Evolutionary conservation across 257 asterid species (phyloP), one percentile per base, ranked within the genome.

Genomic region (Ilex aquifolium): DNA sequence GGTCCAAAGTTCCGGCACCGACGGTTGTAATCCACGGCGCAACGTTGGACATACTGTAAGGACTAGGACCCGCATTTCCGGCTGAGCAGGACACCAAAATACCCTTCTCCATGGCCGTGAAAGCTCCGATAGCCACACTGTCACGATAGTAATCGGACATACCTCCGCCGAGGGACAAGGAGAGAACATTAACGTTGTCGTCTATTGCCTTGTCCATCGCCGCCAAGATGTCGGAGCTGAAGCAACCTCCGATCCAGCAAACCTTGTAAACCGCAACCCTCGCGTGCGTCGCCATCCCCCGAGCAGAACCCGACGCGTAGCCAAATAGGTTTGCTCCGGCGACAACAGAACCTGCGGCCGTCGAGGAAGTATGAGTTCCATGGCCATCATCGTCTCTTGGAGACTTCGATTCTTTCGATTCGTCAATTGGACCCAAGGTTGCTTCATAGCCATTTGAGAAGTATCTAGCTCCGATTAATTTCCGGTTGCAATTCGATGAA

Each of bases 1-100:
- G 88, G 59, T 90, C 96, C 10, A 90, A 62, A 0, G 97, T 90
- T 21, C 96, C 97, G 27, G 97, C 97, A 2, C 96, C 97, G 50
- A 90, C 96, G 2, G 96, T 87, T 1, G 95, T 90, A 10, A 90
- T 87, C 97, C 97, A 90, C 13, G 97, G 97, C 14, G 96, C 96
- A 16, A 80, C 72, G 71, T 90, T 90, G 51, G 93, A 74, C 65
- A 87, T 17, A 57, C 87, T 83, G 68, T 63, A 82, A 0, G 82
- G 32, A 44, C 76, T 70, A 4, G 97, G 97, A 0, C 97, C 97
- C 0, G 82, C 87, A 57, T 90, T 90, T 5, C 93, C 96, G n/a
- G 97, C 96, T 0, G 96, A 90, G 60, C 97, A 87, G 10, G 91
- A 83, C 21, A 90, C 82, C 39, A 90, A 14, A 17, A 90, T 90